Base-by-base conservation (phyloP, 768 basidiomycete genomes). In the Steccherinum ochraceum region DNA sequence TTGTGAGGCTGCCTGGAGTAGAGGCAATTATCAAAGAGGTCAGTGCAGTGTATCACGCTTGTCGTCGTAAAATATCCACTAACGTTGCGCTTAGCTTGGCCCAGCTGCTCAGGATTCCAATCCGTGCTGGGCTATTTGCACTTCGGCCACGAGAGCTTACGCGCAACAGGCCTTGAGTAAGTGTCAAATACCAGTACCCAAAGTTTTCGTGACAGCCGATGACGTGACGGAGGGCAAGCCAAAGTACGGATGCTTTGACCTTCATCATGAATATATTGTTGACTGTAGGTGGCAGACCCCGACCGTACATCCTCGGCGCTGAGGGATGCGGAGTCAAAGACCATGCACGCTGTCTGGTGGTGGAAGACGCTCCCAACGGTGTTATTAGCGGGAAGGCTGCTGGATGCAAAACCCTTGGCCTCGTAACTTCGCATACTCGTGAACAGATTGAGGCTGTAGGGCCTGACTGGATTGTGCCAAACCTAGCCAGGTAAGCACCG, bases 361-460 rank as follows among this genome's bases (percentile, higher is more conserved):
- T 97, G 25, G 93, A 95, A 64, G 95, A 97, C 68, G 90, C 94
- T 2, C 93, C 93, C 1, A 81, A 81, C 13, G 94, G 93, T 18
- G 74, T 97, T 58, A 72, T 71, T 39, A 87, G 91, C 52, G 93
- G 93, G 11, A 72, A 79, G 42, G 78, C 84, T 0, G 89, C 92
- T 4, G 93, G 95, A 12, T 85, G 87, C 64, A 87, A 78, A 62
- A 92, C 90, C 0, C 72, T 97, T 45, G 95, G 81, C 1, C 69
- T 96, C 24, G 73, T 90, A 52, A 97, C 94, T 1, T 83, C 85
- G 4, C 93, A 95, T 65, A 74, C 75, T 21, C 72, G 79, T 46
- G 79, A 81, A 51, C 79, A 84, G 57, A 72, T 97, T 55, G 72
- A 83, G 55, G 81, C 74, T 5, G 78, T 78, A 11, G 59, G 73